These are phyloP conservation scores for Xanthoparmelia taractica DNA, from an alignment of 495 filamentous ascomycete species.

Conservation along the genomic window DNA sequence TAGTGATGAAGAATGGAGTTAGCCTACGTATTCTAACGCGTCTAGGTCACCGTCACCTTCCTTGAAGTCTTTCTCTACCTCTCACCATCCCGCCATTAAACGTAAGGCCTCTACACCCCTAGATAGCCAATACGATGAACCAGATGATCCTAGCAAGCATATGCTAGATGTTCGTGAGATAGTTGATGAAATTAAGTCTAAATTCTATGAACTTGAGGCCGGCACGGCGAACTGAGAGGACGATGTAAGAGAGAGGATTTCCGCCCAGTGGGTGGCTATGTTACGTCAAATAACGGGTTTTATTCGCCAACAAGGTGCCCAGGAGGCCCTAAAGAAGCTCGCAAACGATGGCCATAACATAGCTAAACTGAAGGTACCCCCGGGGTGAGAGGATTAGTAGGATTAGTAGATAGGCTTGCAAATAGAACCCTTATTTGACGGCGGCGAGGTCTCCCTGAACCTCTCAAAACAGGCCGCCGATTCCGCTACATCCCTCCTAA, in stretches of 20 bases:
- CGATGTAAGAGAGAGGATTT: not conserved
- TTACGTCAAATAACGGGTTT: no score
- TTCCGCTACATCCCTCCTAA: not conserved
- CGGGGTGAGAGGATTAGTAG: no score
- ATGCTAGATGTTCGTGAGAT: conserved; percentile 4
- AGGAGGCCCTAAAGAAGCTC: not conserved
- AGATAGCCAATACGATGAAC: conserved; percentile 8
- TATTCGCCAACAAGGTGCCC: no score
- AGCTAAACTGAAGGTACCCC: not conserved
- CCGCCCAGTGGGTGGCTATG: not conserved
- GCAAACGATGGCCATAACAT: not conserved
- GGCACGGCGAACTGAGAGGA: not conserved
- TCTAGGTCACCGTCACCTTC: not conserved
- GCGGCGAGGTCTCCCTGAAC: no score
- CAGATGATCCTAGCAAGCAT: not conserved
- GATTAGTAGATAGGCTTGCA: no score
- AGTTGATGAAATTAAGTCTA: conserved; percentile 5
- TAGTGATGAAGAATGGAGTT: no score
- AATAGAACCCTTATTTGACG: not conserved
- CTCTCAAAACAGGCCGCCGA: no score
- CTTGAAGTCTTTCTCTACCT: not conserved
- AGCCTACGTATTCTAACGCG: not conserved
- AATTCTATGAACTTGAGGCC: conserved; percentile 5
- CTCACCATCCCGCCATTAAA: not conserved
- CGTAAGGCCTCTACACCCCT: not conserved